phyloP scores from a whole-genome alignment of 129 eudicot species.

The Pseudognaphalium luteoalbum region DNA sequence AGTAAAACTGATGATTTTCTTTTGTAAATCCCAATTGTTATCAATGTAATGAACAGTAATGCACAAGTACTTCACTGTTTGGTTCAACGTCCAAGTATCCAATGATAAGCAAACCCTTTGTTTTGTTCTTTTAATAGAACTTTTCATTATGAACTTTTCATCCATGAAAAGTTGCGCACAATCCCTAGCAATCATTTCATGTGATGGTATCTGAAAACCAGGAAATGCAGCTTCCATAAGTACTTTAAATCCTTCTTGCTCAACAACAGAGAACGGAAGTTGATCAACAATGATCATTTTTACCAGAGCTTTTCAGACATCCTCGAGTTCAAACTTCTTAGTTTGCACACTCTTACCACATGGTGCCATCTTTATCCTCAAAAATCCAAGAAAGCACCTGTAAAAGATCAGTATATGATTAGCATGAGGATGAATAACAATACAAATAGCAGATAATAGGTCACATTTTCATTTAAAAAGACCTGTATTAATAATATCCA shows the following conservation, averaged over 20 bases:
- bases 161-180: constrained; percentile 8
- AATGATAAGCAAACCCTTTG: constrained; percentile 19
- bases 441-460: not conserved
- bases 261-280: constrained; percentile 20
- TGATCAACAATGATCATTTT: not conserved
- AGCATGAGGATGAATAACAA: not conserved
- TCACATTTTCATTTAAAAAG: not conserved
- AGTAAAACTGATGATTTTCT: constrained; percentile 17
- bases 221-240: not conserved
- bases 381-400: not conserved
- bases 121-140: not conserved
- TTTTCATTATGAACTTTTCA: constrained; percentile 17
- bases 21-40: constrained; percentile 16
- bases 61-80: constrained; percentile 2
- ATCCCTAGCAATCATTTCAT: not conserved
- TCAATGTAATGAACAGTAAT: constrained; percentile 23
- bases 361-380: not conserved
- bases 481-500: not conserved
- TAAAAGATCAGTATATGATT: not conserved
- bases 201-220: constrained; percentile 4
- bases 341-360: not conserved
- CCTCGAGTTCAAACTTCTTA: not conserved
- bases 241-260: not conserved
- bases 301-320: constrained; percentile 8
- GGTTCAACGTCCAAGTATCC: constrained; percentile 11